Percentiles rank a stretch among this genome's conserved stretches.
Evolutionary conservation across 148 eudicot genomes (phyloP).

Genomic region (Beta vulgaris): DNA sequence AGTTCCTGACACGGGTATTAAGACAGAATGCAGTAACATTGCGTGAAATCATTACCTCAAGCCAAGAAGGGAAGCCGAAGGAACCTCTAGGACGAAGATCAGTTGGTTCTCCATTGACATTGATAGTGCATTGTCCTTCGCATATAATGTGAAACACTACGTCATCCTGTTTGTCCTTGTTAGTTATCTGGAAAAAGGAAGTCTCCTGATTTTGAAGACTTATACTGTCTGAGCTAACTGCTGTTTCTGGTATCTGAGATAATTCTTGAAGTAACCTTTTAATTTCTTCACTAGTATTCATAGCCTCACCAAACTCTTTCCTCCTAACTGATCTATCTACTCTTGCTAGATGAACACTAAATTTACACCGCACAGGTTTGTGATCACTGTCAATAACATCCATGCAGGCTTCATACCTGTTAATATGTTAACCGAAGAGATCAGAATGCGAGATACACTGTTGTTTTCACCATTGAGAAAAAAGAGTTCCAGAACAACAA

Average conservation of each 20-base stretch:
- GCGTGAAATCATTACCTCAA: slow-evolving; percentile 58
- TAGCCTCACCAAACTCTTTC: slow-evolving; percentile 69
- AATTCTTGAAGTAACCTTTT: slow-evolving; percentile 45
- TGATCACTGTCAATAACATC: slow-evolving; percentile 96
- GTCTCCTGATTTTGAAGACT: slow-evolving; percentile 73
- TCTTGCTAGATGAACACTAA: slow-evolving; percentile 63
- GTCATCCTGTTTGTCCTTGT: slow-evolving; percentile 49
- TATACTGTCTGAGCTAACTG: slow-evolving; percentile 48
- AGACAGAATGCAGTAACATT: no score
- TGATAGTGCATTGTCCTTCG: slow-evolving; percentile 56
- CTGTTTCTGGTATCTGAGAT: slow-evolving; percentile 57
- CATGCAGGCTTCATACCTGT: slow-evolving; percentile 95
- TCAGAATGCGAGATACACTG: no score
- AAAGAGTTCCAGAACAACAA: no score
- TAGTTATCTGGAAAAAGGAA: slow-evolving; percentile 48
- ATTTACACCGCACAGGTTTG: slow-evolving; percentile 92
- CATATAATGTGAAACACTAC: slow-evolving; percentile 57
- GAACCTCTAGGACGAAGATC: slow-evolving; percentile 62
- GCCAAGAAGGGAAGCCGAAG: slow-evolving; percentile 91
- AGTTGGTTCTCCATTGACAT: slow-evolving; percentile 44
- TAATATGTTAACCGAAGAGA: no score
- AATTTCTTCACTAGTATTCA: slow-evolving; percentile 47
- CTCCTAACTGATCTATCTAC: slow-evolving; percentile 93
- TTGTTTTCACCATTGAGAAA: no score
- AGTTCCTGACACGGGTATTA: no score